phyloP scores from a whole-genome alignment of 306 rosid species.

The Myrica gale region DNA sequence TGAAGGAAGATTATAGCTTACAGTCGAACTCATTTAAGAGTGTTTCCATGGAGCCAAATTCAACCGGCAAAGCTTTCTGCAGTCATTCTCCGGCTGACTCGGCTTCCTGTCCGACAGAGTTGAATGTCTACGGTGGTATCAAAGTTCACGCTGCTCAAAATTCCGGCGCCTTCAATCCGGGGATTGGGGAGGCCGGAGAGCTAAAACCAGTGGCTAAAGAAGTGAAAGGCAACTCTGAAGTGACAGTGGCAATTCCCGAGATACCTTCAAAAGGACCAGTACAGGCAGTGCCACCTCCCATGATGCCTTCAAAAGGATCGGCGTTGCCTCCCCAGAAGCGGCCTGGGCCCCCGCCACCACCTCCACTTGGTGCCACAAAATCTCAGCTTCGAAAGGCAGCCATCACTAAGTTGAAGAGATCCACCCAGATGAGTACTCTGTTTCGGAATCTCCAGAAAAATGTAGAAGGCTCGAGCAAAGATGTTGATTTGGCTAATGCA shows the following conservation, averaged over 20 bases:
- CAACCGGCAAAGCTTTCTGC: not conserved
- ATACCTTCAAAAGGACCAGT: not conserved
- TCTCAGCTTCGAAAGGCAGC: conserved; percentile 23
- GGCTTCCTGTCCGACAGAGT: conserved; percentile 6
- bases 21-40: not conserved
- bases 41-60: not conserved
- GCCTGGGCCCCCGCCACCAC: conserved; percentile 30
- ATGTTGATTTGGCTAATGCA: not conserved
- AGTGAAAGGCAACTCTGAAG: not conserved
- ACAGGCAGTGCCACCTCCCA: conserved; percentile 6
- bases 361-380: conserved; percentile 21
- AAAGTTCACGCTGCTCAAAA: not conserved
- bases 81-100: conserved; percentile 21
- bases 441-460: conserved; percentile 30
- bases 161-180: not conserved
- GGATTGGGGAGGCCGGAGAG: not conserved
- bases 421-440: conserved; percentile 34
- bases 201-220: not conserved
- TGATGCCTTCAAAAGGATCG: conserved; percentile 4
- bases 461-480: conserved; percentile 31
- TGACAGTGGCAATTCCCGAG: not conserved
- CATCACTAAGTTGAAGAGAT: conserved; percentile 34
- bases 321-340: not conserved
- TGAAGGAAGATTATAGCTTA: not conserved
- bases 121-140: not conserved